Evolutionary conservation across 1,139 yeast species (phyloP).

Genomic region (Suhomyces panamericanus): DNA sequence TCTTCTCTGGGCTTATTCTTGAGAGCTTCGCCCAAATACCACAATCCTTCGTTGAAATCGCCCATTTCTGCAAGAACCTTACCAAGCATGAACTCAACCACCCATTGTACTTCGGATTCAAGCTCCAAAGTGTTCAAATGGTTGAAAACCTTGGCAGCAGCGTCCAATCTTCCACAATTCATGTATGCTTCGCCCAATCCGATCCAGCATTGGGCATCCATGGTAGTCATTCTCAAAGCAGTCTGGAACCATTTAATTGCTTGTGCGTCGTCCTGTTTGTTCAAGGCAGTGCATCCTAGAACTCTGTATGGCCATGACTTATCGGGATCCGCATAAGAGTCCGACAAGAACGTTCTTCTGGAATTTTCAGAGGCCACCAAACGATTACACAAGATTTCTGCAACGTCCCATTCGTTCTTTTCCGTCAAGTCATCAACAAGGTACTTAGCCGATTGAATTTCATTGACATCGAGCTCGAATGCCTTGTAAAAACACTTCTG

Average conservation of each 20-base stretch:
- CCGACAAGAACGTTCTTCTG: conserved; percentile 47
- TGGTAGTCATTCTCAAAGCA: conserved; percentile 67
- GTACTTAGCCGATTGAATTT: conserved; percentile 70
- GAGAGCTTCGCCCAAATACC: conserved; percentile 40
- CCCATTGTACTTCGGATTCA: conserved; percentile 38
- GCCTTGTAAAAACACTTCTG: conserved; percentile 88
- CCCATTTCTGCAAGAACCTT: conserved; percentile 51
- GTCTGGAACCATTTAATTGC: conserved; percentile 90
- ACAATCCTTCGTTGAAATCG: conserved; percentile 39
- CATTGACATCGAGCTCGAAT: conserved; percentile 80
- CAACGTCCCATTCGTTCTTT: conserved; percentile 79
- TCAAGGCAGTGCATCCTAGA: conserved; percentile 76
- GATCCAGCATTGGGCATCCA: conserved; percentile 81
- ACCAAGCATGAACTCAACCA: conserved; percentile 68
- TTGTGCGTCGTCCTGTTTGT: conserved; percentile 67
- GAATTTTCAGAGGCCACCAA: conserved; percentile 65
- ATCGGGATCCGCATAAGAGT: conserved; percentile 32
- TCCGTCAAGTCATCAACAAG: conserved; percentile 69
- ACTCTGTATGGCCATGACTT: conserved; percentile 85
- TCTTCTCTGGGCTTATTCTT: conserved; percentile 48
- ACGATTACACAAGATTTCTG: conserved; percentile 68
- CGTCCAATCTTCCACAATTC: conserved; percentile 81
- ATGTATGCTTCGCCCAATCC: conserved; percentile 93
- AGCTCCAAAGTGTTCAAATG: conserved; percentile 56
- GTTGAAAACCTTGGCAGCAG: conserved; percentile 79